These are phyloP conservation scores for Alternaria sp. DNA, from an alignment of 2,329 filamentous ascomycete genomes.

Conservation along the genomic window DNA sequence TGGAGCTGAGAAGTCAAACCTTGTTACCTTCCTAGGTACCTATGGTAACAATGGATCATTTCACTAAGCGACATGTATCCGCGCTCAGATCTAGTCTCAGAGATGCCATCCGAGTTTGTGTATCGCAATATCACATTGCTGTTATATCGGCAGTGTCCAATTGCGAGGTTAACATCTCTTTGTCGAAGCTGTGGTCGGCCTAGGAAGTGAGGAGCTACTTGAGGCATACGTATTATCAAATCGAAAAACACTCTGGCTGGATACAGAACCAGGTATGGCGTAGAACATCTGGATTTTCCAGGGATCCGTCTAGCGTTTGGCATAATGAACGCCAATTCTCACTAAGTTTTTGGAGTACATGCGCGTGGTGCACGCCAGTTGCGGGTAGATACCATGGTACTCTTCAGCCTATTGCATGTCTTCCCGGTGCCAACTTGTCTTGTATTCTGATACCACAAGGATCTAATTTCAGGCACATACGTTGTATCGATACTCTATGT, in stretches of 20 bases:
- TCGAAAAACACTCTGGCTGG: background rate
- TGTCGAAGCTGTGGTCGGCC: background rate
- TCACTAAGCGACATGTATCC: background rate
- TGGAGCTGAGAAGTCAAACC: background rate
- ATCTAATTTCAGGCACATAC: background rate
- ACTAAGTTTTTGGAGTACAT: background rate
- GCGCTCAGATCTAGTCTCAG: background rate
- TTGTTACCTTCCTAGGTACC: background rate
- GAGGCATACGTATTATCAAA: background rate
- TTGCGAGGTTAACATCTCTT: background rate
- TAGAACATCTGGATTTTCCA: background rate
- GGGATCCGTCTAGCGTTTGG: background rate
- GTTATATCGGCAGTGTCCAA: background rate
- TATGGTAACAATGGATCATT: background rate
- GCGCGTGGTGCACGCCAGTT: background rate
- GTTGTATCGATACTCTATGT: background rate
- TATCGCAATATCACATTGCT: background rate
- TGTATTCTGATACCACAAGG: background rate
- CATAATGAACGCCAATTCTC: background rate
- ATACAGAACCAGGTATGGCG: background rate
- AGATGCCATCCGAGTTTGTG: too few species aligned
- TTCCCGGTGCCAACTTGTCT: background rate
- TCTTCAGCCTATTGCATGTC: background rate
- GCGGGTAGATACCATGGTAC: background rate
- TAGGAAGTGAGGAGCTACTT: background rate